phyloP scores from a whole-genome alignment of 768 basidiomycete genomes.

The Lactarius akahatsu region DNA sequence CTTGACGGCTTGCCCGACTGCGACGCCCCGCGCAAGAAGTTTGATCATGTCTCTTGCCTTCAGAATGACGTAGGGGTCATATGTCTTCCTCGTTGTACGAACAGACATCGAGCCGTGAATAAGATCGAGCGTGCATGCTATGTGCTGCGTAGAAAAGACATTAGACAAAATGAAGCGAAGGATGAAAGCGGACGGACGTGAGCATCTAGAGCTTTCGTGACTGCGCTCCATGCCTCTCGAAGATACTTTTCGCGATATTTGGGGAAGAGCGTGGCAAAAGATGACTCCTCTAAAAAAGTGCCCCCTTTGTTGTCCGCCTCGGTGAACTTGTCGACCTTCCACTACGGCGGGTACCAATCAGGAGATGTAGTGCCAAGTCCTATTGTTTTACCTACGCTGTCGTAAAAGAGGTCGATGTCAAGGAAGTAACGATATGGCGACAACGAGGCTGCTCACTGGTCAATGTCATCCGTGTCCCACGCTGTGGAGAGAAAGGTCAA shows the following conservation, averaged over 20 bases:
- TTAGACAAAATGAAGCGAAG: neutral
- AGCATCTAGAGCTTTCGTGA: constrained; percentile 78
- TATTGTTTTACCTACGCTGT: constrained; percentile 35
- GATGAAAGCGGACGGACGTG: constrained; percentile 60
- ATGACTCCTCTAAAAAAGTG: constrained; percentile 91
- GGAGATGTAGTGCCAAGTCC: neutral
- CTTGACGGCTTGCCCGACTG: constrained; percentile 81
- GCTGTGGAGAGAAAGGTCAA: constrained; percentile 47
- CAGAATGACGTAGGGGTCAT: constrained; percentile 92
- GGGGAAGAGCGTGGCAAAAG: constrained; percentile 96
- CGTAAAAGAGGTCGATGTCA: constrained; percentile 13
- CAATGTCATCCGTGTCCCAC: constrained; percentile 99
- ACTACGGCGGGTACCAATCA: constrained; percentile 37
- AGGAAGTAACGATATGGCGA: neutral
- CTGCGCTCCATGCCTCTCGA: constrained; percentile 90
- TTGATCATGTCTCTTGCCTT: constrained; percentile 97
- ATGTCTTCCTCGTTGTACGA: constrained; percentile 93
- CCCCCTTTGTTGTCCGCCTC: constrained; percentile 75
- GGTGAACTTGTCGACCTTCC: constrained; percentile 85
- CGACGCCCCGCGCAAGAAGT: constrained; percentile 88
- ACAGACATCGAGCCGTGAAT: constrained; percentile 98
- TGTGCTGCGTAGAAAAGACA: constrained; percentile 51
- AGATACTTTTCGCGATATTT: constrained; percentile 98
- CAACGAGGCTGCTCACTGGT: constrained; percentile 68
- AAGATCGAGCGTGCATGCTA: constrained; percentile 89